These are phyloP conservation scores for Strobilomyces confusus DNA, from an alignment of 768 basidiomycete genomes.

Conservation along the genomic window DNA sequence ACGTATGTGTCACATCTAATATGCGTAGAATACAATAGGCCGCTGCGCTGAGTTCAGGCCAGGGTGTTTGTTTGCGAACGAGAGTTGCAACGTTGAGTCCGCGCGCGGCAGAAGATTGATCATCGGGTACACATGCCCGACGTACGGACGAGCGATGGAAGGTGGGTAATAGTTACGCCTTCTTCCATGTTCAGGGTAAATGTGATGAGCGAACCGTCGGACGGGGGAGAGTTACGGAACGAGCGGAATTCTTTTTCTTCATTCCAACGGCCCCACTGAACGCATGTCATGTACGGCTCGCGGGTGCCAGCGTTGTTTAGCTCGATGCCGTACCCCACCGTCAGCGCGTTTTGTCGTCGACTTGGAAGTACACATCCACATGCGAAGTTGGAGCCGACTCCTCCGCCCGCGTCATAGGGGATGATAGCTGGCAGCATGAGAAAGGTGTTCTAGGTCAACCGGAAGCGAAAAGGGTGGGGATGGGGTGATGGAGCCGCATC, in stretches of 20 bases:
- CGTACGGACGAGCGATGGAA: slow-evolving; percentile 12
- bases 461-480: neutral
- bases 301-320: neutral
- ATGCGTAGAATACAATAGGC: neutral
- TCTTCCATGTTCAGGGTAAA: slow-evolving; percentile 14
- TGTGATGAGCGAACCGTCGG: slow-evolving; percentile 11
- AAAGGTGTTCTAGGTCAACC: neutral
- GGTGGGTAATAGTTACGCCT: slow-evolving; percentile 3
- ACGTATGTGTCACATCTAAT: neutral
- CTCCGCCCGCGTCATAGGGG: neutral
- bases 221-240: slow-evolving; percentile 4
- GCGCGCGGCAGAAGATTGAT: slow-evolving; percentile 25
- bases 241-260: slow-evolving; percentile 17
- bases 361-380: too few relatives aligned
- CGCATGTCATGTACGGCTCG: neutral
- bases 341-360: neutral
- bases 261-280: neutral
- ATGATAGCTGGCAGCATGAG: neutral
- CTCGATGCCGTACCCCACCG: neutral
- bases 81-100: slow-evolving; percentile 23
- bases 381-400: neutral
- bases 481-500: slow-evolving; percentile 1
- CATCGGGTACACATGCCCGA: slow-evolving; percentile 16
- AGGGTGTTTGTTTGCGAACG: slow-evolving; percentile 11
- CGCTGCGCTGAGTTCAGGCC: slow-evolving; percentile 1